Conservation (phyloP, 1,139 yeast species). For the Saccharomyces hybrid region DNA sequence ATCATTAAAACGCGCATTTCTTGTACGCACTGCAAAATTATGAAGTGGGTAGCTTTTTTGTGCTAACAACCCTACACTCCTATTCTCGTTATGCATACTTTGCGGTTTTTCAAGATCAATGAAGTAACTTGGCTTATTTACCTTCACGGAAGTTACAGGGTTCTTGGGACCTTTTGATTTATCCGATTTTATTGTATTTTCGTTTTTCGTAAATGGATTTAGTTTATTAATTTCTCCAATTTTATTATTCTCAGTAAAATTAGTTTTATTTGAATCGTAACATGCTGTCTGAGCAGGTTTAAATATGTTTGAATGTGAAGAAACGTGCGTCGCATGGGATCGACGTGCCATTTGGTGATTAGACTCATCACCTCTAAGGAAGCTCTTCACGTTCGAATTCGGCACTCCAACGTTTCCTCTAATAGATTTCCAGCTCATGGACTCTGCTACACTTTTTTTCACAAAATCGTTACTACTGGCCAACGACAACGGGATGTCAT, state of each 20-base stretch:
- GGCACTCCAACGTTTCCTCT: not conserved
- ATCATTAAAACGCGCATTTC: not conserved
- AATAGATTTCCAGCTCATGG: not conserved
- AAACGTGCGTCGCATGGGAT: not conserved
- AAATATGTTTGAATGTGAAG: not conserved
- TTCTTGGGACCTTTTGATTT: not conserved
- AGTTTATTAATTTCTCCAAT: not conserved
- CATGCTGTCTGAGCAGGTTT: no score
- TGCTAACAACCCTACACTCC: not conserved
- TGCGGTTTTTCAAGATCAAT: not conserved
- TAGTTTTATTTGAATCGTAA: not conserved
- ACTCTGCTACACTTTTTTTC: no score
- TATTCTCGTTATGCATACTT: not conserved
- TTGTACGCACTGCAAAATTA: not conserved
- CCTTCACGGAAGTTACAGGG: not conserved
- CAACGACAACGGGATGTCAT: not conserved
- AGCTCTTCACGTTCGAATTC: not conserved
- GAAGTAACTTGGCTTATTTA: not conserved
- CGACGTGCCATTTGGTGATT: not conserved
- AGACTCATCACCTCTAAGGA: not conserved
- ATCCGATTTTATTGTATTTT: not conserved
- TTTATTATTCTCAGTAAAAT: not conserved
- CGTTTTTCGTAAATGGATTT: not conserved
- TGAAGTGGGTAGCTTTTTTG: not conserved
- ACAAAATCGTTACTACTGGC: not conserved